phyloP scores from a whole-genome alignment of 805 yeast genomes.

The Metschnikowia dekortorum region DNA sequence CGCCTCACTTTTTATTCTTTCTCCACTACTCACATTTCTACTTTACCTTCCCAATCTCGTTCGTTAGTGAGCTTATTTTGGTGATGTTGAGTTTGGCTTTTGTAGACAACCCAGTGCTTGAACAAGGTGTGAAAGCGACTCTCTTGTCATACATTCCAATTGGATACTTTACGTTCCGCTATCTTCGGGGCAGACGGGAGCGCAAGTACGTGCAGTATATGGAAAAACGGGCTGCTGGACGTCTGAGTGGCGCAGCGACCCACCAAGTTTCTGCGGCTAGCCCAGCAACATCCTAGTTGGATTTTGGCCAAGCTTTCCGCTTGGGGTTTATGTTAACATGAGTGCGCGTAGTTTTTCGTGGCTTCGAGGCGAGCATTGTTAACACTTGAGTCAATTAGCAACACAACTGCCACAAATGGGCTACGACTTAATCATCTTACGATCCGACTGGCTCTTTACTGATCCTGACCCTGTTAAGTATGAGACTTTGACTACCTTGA shows the following conservation, averaged over 20 bases:
- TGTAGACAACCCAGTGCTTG: slow-evolving; percentile 22
- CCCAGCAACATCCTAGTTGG: background rate
- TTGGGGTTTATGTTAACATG: background rate
- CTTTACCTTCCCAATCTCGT: slow-evolving; percentile 31
- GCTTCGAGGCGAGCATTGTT: background rate
- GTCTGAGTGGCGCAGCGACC: background rate
- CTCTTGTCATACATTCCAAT: slow-evolving; percentile 34
- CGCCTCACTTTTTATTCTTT: slow-evolving; percentile 35
- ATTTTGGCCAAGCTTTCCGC: background rate
- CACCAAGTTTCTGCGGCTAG: background rate
- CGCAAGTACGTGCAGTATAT: slow-evolving; percentile 20
- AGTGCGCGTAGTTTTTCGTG: background rate
- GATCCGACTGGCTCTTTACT: slow-evolving; percentile 20
- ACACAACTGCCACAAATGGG: slow-evolving; percentile 10
- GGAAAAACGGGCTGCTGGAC: slow-evolving; percentile 17
- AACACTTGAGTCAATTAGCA: too few species aligned
- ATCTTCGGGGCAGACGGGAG: slow-evolving; percentile 21
- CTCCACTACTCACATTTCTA: slow-evolving; percentile 32
- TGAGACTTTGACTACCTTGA: slow-evolving; percentile 20
- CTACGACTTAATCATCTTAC: slow-evolving; percentile 22
- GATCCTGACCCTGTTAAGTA: slow-evolving; percentile 6
- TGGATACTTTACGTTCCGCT: slow-evolving; percentile 32
- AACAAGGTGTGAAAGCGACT: slow-evolving; percentile 22
- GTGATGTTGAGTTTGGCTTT: slow-evolving; percentile 34
- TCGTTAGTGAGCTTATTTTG: slow-evolving; percentile 32